Conservation (phyloP, 176 grass and related monocot species). For the Coix lacrymajobi region DNA sequence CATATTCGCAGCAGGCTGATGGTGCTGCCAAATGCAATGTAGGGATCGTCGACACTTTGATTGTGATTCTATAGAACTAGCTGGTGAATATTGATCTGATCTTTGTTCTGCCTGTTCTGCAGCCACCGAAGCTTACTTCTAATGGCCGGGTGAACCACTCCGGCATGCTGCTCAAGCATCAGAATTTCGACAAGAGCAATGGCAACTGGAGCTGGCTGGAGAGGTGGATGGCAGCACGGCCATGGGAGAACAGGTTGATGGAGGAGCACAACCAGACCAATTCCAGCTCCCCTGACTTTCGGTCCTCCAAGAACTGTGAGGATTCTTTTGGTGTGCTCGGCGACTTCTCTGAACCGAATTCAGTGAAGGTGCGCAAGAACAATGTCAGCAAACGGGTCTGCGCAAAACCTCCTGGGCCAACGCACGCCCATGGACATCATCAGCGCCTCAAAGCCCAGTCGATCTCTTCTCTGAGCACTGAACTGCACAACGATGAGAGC, state of each 20-base stretch:
- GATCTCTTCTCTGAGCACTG: slow-evolving; percentile 70
- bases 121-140: slow-evolving; percentile 39
- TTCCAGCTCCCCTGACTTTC: slow-evolving; percentile 31
- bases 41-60: not conserved
- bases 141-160: slow-evolving; percentile 47
- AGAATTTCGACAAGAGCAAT: slow-evolving; percentile 55
- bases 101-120: slow-evolving; percentile 15
- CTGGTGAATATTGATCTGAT: not conserved
- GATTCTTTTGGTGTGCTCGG: slow-evolving; percentile 26
- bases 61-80: not conserved
- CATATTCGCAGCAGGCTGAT: slow-evolving; percentile 53
- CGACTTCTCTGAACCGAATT: slow-evolving; percentile 49
- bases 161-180: slow-evolving; percentile 37
- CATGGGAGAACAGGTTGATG: slow-evolving; percentile 88
- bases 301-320: slow-evolving; percentile 33
- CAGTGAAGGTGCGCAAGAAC: slow-evolving; percentile 72
- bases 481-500: slow-evolving; percentile 74
- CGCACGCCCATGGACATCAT: slow-evolving; percentile 8
- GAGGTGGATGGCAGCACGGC: slow-evolving; percentile 88
- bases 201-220: slow-evolving; percentile 95
- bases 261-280: slow-evolving; percentile 70
- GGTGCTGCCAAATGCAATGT: slow-evolving; percentile 29
- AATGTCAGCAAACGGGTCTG: slow-evolving; percentile 61
- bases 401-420: slow-evolving; percentile 41
- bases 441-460: slow-evolving; percentile 49